Conservation (phyloP, 2,329 filamentous ascomycete species). For the Cercospora berteroae region DNA sequence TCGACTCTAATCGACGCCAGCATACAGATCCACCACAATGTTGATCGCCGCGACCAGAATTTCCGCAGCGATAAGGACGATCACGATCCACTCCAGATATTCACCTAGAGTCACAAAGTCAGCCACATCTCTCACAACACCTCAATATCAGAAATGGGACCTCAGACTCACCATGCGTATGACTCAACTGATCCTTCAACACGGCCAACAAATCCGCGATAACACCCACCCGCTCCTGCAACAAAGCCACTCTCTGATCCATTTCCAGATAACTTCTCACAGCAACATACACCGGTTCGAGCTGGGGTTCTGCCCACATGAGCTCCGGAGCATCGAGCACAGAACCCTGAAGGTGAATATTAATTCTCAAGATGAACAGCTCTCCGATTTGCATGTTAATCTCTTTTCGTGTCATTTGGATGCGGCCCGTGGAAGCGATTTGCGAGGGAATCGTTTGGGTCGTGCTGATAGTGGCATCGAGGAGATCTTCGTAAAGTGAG, state of each 20-base stretch:
- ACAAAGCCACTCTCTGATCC: conserved; percentile 85
- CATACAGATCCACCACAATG: conserved; percentile 91
- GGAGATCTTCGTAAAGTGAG: conserved; percentile 91
- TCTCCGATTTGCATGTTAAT: conserved; percentile 99
- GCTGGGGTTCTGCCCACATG: conserved; percentile 96
- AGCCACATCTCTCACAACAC: neutral
- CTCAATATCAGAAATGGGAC: conserved; percentile 36
- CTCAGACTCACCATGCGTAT: conserved; percentile 66
- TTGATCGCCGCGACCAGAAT: conserved; percentile 84
- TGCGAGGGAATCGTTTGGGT: conserved; percentile 92
- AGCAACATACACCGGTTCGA: conserved; percentile 94
- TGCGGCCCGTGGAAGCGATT: conserved; percentile 88
- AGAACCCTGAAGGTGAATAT: conserved; percentile 94
- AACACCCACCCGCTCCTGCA: conserved; percentile 88
- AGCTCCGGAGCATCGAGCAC: conserved; percentile 95
- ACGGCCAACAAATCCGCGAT: conserved; percentile 92
- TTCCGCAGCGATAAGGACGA: conserved; percentile 91
- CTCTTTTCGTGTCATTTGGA: conserved; percentile 79
- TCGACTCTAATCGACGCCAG: conserved; percentile 41
- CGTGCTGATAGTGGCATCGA: conserved; percentile 87
- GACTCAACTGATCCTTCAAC: conserved; percentile 90
- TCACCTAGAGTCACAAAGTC: conserved; percentile 38
- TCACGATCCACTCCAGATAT: conserved; percentile 64
- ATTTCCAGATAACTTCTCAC: conserved; percentile 96
- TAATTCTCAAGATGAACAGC: conserved; percentile 95